Base-by-base conservation (phyloP, 208 protist genomes). In the Trypanosoma cruzi region DNA sequence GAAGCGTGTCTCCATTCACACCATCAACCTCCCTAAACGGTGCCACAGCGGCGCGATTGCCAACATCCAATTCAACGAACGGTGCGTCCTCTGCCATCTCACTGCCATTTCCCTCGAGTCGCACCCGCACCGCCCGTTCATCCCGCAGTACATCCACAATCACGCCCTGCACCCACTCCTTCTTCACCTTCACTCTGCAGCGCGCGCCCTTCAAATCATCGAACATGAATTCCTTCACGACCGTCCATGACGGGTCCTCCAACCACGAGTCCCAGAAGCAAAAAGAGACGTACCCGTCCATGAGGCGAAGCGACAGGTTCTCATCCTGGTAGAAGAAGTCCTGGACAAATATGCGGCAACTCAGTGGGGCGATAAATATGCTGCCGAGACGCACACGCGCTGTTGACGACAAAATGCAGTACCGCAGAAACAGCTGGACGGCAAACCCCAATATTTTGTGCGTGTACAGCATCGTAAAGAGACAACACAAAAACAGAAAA, bases 281-380 rank as follows among this genome's bases (percentile, higher is more conserved):
- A 56, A 97, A 86, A 2, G 89, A 89, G 42, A 92, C 48, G 70
- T 97, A 90, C 16, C 92, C 92, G 61, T 97, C 92, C 10, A 94
- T 78, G 50, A 94, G 80, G 60, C 82, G 85, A n/a, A 97, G 52
- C 0, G 92, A 90, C 46, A 90, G 32, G 76, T 96, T 93, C 61
- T 91, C 85, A 37, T 89, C 84, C 49, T 88, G 84, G 61, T 86
- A 85, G 64, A 84, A 85, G 22, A 97, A 61, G 50, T 88, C 72
- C 46, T 90, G 75, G 54, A 95, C 90, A 46, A 95, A 84, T 7
- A 97, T 60, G 24, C 92, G 83, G 6, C 75, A 83, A 34, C 81
- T 81, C 54, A 95, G 73, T 1, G 85, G 85, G 4, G 87, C 60
- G 26, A 95, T 34, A 52, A 88, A 75, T 32, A 95, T 56, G 20